A percentile compares a stretch with the other conserved stretches of the same genome.
Evolutionary conservation across 2,329 filamentous ascomycete genomes (phyloP).

Genomic region (Fusarium pseudocircinatum): DNA sequence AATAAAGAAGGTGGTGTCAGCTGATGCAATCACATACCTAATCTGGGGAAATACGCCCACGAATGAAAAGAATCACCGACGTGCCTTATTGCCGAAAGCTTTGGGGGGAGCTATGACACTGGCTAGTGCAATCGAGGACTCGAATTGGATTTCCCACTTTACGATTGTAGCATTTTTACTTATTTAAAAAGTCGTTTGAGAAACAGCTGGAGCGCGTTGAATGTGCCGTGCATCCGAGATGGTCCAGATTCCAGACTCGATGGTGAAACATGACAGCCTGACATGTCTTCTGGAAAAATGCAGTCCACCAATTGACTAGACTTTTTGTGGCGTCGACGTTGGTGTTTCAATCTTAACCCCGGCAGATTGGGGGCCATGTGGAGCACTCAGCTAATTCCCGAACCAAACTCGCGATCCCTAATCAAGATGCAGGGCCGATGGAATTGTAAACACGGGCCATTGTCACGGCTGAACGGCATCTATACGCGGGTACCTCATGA

Average conservation of each 20-base stretch:
- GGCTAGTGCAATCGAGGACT: not conserved
- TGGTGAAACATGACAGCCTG: constrained; percentile 24
- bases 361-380: constrained; percentile 8
- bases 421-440: not conserved
- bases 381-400: not conserved
- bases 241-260: not conserved
- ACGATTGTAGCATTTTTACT: not conserved
- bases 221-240: constrained; percentile 21
- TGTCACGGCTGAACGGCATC: constrained; percentile 22
- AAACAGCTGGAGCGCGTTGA: not conserved
- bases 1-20: not conserved
- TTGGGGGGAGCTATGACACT: not conserved
- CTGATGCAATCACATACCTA: not conserved
- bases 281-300: constrained; percentile 4
- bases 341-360: constrained; percentile 14
- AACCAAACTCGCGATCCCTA: constrained; percentile 12
- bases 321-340: not conserved
- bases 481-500: not conserved
- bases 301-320: constrained; percentile 17
- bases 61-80: not conserved
- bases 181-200: not conserved
- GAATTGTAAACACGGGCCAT: not conserved
- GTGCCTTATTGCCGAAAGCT: not conserved
- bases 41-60: not conserved
- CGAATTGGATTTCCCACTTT: not conserved